Evolutionary conservation across 2,329 filamentous ascomycete species (phyloP), one percentile per base, ranked within the genome.

Genomic region (Chalara sp.): DNA sequence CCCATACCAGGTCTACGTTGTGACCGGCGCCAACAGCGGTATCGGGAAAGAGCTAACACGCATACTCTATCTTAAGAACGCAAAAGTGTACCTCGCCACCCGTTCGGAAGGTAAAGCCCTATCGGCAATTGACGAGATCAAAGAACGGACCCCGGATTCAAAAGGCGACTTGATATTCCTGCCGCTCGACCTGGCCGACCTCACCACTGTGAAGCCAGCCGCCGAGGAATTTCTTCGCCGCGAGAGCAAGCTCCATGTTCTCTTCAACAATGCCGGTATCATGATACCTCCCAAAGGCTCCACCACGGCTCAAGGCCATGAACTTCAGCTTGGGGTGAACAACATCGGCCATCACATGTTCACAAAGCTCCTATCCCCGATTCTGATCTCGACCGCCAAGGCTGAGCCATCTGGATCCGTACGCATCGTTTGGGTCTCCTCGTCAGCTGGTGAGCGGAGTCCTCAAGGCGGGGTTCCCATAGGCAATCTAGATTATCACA

Each of bases 21-120:
- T 69, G 11, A 68, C 68, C 1, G 68, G 67, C 6, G 55, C 58
- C 32, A 56, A 61, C 48, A 60, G 64, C 1, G 70, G 70, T 4
- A 47, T 72, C 2, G 70, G 70, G 42, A 63, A 65, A 42, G 64
- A 68, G 33, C 53, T 70, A 1, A 58, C 61, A 11, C 54, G 53
- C 6, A 63, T 70, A 21, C 65, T 72, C 37, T 71, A 69, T 57
- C 48, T 52, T 13, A 63, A 66, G 35, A 65, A 67, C 48, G 72
- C 65, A 41, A 71, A 61, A 39, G 68, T 74, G 32, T 74, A 71
- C 54, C 57, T 73, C 10, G 64, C 67, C n/a, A 66, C 65, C 5
- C 66, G 72, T 28, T 66, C 67, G 2, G 61, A 68, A 47, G 55
- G 61, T 7, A 73, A 72, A 53, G 67, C 67, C 3, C 50, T 52